phyloP scores from a whole-genome alignment of 306 rosid genomes.

The Fagus crenata region DNA sequence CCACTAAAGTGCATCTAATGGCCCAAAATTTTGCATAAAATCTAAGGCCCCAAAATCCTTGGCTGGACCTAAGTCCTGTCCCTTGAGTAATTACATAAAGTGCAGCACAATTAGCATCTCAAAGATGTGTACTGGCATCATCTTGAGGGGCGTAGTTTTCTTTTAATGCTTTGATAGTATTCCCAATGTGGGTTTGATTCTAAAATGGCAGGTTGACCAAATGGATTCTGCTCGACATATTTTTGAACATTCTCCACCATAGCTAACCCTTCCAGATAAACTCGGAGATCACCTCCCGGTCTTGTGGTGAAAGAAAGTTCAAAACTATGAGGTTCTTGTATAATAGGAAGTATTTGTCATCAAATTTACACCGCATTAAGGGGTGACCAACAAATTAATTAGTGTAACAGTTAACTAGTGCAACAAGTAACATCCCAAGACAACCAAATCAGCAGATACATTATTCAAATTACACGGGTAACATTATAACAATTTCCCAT shows the following conservation, averaged over 20 bases:
- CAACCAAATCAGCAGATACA: not conserved
- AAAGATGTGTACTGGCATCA: not conserved
- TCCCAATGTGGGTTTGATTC: slow-evolving; percentile 48
- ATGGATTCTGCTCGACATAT: slow-evolving; percentile 58
- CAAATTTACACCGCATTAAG: not conserved
- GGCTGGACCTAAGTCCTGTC: no score
- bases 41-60: no score
- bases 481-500: not conserved
- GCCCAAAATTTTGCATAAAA: no score
- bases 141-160: not conserved
- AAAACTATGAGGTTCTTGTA: not conserved
- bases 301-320: slow-evolving; percentile 40
- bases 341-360: not conserved
- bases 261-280: slow-evolving; percentile 59
- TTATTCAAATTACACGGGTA: not conserved
- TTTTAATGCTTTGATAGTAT: slow-evolving; percentile 39
- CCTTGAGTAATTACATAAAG: not conserved
- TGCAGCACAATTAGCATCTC: slow-evolving; percentile 4
- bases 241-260: slow-evolving; percentile 59
- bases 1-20: no score
- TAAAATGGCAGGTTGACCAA: slow-evolving; percentile 66
- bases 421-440: not conserved
- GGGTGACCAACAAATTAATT: not conserved
- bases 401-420: not conserved
- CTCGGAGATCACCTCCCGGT: slow-evolving; percentile 62